Percentiles rank a stretch among this genome's conserved stretches.
phyloP scores from a whole-genome alignment of 1,284 basidiomycete species.

The Ceratobasidium sp. region DNA sequence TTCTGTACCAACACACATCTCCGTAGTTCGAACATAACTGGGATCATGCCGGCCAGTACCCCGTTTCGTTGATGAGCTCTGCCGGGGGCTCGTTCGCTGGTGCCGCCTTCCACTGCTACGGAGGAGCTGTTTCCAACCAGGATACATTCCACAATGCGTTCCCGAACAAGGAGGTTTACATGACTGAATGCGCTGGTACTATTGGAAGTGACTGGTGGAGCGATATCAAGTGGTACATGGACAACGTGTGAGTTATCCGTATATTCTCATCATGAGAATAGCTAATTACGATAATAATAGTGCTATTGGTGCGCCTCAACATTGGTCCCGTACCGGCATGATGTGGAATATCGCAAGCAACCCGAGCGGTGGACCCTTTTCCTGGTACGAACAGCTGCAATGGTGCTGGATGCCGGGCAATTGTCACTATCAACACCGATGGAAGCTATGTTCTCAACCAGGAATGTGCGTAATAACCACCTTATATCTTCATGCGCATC shows the following conservation, averaged over 20 bases:
- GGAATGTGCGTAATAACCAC: constrained; percentile 64
- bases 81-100: constrained; percentile 57
- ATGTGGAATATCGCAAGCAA: no score
- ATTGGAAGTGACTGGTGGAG: no score
- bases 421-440: constrained; percentile 69
- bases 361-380: no score
- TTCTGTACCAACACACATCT: neutral
- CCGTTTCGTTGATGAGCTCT: constrained; percentile 59
- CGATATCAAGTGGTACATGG: no score
- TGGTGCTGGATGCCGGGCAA: constrained; percentile 66
- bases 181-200: constrained; percentile 60
- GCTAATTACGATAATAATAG: no score
- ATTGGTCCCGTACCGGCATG: no score
- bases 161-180: constrained; percentile 59
- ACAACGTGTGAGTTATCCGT: no score
- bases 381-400: constrained; percentile 68
- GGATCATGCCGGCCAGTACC: constrained; percentile 57
- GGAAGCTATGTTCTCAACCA: constrained; percentile 71
- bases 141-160: constrained; percentile 56
- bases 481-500: no score
- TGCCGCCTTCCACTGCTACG: constrained; percentile 61
- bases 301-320: constrained; percentile 65
- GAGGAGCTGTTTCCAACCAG: constrained; percentile 50
- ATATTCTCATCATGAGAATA: no score
- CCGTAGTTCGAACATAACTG: no score